Percentiles rank a stretch among this genome's conserved stretches.
Conservation (phyloP, 352 stramenopile genomes). For the Blastocystis sp. region DNA sequence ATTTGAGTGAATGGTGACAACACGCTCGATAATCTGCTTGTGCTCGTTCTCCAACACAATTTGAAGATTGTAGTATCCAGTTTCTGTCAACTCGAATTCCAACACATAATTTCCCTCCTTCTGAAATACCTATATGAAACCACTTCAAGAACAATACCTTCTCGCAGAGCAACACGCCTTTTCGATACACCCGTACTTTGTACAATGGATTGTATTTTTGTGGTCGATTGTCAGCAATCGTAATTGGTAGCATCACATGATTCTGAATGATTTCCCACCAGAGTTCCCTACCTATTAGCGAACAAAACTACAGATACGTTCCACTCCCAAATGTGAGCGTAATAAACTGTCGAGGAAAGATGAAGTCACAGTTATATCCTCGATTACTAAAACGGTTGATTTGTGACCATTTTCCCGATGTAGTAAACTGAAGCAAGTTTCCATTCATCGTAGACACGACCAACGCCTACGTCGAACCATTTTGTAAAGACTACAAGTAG, state of each 20-base stretch:
- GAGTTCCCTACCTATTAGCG: background rate
- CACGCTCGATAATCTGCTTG: background rate
- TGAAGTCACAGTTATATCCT: background rate
- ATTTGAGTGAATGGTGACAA: conserved; percentile 13
- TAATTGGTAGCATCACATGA: background rate
- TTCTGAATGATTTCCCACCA: background rate
- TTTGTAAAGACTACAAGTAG: background rate
- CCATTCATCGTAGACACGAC: conserved; percentile 44
- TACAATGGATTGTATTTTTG: background rate
- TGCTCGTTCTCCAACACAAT: conserved; percentile 43
- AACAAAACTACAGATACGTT: background rate
- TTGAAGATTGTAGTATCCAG: conserved; percentile 22
- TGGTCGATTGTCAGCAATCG: background rate
- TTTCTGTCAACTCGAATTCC: background rate
- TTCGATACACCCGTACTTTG: background rate
- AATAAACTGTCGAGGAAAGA: background rate
- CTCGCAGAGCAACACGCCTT: background rate
- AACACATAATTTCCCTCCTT: background rate
- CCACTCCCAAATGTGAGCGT: background rate
- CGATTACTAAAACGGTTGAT: background rate
- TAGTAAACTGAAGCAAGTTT: conserved; percentile 47
- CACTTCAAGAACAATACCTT: background rate
- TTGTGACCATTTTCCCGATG: background rate
- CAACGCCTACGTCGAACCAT: background rate
- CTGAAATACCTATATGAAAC: background rate